Evolutionary conservation across 495 filamentous ascomycete species (phyloP), one percentile per base, ranked within the genome.

Genomic region (Penicillium macrosclerotiorum): DNA sequence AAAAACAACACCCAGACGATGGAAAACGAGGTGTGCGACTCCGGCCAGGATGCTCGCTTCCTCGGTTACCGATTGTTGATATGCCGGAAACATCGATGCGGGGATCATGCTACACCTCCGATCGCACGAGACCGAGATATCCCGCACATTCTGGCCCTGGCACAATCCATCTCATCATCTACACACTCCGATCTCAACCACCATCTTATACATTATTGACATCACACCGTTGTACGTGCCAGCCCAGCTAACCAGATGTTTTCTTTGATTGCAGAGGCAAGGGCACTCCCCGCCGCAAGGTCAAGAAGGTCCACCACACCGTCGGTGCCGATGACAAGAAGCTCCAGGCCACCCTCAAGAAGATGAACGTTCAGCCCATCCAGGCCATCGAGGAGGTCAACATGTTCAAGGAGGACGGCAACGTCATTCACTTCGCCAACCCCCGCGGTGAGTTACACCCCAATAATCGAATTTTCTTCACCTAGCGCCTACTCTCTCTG

Each of bases 371-470:
- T 42, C 90, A 93, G 78, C 90, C 93, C 62, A 96, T 98, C 75
- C 91, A 95, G 79, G 89, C 85, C 45, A 97, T 98, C 59, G 93
- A 98, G 82, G 93, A 98, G 77, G 93, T 98, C 65, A 98, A 98
- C 83, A 98, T 97, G 94, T 97, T 97, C 84, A 98, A 97, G 83
- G 85, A 88, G 69, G 93, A 98, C 63, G 93, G 93, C 60, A 98
- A 98, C 72, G 93, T 98, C 70, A 97, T 98, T 67, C 93, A 98
- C 81, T 98, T 98, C 69, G 83, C 88, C 61, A 88, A 88, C 54
- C 93, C 93, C 41, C 96, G 95, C 76, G 93, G 93, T 97, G 70
- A 58, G 77, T 76, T 30, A 18, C 36, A 3, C 17, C 19, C 42
- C 19, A 33, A 8, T 4, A 6, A 12, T 6, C 11, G 36, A 8